Evolutionary conservation across 1,139 yeast species (phyloP).

Genomic region (Diutina mesorugosa): DNA sequence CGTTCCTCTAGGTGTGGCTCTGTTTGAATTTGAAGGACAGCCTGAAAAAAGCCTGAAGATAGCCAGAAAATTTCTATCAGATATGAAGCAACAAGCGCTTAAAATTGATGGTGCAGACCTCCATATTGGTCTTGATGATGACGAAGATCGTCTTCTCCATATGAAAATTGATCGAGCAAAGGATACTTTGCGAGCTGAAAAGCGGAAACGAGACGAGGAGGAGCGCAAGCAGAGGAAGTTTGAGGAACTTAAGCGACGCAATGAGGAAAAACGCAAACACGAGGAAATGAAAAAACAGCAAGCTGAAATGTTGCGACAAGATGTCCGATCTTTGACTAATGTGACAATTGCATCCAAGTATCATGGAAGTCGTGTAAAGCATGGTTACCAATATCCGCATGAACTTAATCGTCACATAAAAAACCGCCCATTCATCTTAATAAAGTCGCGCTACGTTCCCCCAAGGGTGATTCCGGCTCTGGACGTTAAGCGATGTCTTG

Average conservation of each 20-base stretch:
- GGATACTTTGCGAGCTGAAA: constrained; percentile 16
- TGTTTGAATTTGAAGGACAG: constrained; percentile 50
- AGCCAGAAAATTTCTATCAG: constrained; percentile 21
- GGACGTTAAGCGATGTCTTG: constrained; percentile 40
- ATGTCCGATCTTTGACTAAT: constrained; percentile 12
- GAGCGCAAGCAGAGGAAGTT: constrained; percentile 5
- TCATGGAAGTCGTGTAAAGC: constrained; percentile 5
- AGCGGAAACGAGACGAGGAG: constrained; percentile 10
- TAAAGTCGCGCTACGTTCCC: constrained; percentile 42
- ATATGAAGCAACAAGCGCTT: constrained; percentile 15
- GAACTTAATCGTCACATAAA: constrained; percentile 36
- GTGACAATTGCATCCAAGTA: constrained; percentile 15
- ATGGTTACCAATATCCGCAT: constrained; percentile 27
- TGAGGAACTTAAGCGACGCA: constrained; percentile 1
- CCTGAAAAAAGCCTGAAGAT: constrained; percentile 38
- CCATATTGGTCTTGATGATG: constrained; percentile 26
- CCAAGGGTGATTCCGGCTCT: constrained; percentile 35
- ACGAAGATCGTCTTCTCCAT: constrained; percentile 17
- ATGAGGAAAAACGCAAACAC: not conserved
- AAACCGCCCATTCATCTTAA: constrained; percentile 42
- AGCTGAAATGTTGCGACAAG: constrained; percentile 1
- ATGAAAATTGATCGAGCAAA: constrained; percentile 19
- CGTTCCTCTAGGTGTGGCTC: constrained; percentile 66
- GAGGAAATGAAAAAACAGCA: constrained; percentile 3
- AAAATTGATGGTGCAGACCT: constrained; percentile 29